Conservation (phyloP, 805 yeast species). For the Blastobotrys attinorum region DNA sequence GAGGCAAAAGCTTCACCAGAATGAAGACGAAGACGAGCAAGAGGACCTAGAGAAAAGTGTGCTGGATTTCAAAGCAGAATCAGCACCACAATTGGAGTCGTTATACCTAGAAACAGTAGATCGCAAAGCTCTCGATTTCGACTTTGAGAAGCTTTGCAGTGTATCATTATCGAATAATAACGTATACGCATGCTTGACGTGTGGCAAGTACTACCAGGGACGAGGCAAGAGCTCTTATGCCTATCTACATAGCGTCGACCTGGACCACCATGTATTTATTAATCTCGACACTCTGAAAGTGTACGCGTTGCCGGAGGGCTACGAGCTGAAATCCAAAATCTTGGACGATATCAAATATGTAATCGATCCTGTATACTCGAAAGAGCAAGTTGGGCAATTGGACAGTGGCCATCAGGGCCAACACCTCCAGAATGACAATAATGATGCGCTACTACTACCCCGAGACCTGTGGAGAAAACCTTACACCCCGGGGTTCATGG, state of each 20-base stretch:
- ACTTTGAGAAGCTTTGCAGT: slow-evolving; percentile 58
- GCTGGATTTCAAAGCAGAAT: background rate
- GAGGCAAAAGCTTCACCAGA: no score
- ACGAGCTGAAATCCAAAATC: slow-evolving; percentile 33
- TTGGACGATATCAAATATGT: slow-evolving; percentile 46
- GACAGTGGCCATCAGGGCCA: slow-evolving; percentile 16
- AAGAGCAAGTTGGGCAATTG: slow-evolving; percentile 29
- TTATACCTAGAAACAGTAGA: slow-evolving; percentile 31
- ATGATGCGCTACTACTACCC: no score
- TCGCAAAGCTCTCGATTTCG: slow-evolving; percentile 50
- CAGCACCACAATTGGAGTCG: background rate
- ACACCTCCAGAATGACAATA: background rate
- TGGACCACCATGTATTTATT: slow-evolving; percentile 55
- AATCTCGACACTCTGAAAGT: slow-evolving; percentile 43
- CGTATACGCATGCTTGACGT: slow-evolving; percentile 62
- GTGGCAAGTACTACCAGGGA: slow-evolving; percentile 71
- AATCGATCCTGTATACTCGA: slow-evolving; percentile 44
- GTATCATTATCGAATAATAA: slow-evolving; percentile 53
- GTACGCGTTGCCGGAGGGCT: slow-evolving; percentile 58
- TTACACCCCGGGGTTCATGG: slow-evolving; percentile 59
- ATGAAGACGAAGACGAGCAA: background rate
- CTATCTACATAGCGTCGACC: slow-evolving; percentile 55
- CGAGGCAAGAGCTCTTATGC: slow-evolving; percentile 58
- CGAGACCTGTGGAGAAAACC: slow-evolving; percentile 38
- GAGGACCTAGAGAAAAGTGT: background rate